Percentiles rank a stretch among this genome's conserved stretches.
Evolutionary conservation across 768 basidiomycete species (phyloP).

Genomic region (Dacryopinax primogenitus): DNA sequence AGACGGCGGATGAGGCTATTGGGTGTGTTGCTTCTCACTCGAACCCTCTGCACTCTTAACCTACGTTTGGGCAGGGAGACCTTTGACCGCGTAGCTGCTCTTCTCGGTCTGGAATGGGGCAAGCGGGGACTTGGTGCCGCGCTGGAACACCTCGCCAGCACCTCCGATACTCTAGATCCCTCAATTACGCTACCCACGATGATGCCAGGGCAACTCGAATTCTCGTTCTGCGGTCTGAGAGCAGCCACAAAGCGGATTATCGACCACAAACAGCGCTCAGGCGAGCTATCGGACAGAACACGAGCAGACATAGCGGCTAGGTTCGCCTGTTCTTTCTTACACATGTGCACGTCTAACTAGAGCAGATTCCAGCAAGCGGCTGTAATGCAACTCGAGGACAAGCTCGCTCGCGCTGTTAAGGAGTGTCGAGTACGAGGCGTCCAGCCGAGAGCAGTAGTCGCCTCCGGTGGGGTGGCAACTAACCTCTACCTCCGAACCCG

Average conservation of each 20-base stretch:
- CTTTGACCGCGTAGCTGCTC: constrained; percentile 70
- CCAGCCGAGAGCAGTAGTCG: constrained; percentile 48
- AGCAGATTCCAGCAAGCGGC: constrained; percentile 60
- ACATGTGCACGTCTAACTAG: not conserved
- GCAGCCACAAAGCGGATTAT: constrained; percentile 54
- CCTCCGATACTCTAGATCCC: not conserved
- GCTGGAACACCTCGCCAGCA: constrained; percentile 45
- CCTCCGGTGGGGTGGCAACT: constrained; percentile 89
- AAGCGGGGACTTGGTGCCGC: constrained; percentile 62
- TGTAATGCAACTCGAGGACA: constrained; percentile 59
- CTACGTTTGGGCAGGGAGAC: constrained; percentile 32
- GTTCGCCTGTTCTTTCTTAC: not conserved
- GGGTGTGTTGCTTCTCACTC: constrained; percentile 31
- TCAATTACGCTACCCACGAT: constrained; percentile 31
- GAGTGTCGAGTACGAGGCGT: constrained; percentile 36
- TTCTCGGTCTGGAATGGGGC: constrained; percentile 54
- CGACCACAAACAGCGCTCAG: constrained; percentile 31
- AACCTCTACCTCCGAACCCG: constrained; percentile 56
- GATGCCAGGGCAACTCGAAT: constrained; percentile 43
- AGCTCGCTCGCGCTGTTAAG: constrained; percentile 44
- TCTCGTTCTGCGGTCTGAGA: constrained; percentile 72
- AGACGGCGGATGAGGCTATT: constrained; percentile 60
- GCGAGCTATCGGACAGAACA: constrained; percentile 9
- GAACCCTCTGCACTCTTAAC: not conserved
- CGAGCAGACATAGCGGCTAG: constrained; percentile 33